phyloP scores from a whole-genome alignment of 2,329 filamentous ascomycete genomes.

The Ampelomyces quisqualis region DNA sequence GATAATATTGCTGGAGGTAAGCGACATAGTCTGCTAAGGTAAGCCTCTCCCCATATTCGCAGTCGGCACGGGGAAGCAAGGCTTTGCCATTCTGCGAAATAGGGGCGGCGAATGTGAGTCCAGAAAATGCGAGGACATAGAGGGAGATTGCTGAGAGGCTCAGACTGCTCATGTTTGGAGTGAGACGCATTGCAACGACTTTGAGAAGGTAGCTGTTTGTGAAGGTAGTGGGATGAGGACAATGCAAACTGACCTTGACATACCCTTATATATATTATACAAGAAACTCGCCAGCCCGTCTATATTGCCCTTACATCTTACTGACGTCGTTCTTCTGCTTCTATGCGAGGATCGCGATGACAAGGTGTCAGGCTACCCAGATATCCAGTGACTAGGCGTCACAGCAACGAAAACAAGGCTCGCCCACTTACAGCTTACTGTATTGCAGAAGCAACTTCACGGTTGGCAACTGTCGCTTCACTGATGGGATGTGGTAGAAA shows the following conservation, averaged over 20 bases:
- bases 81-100: neutral
- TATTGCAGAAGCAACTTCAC: too few species aligned
- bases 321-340: too few species aligned
- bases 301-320: too few species aligned
- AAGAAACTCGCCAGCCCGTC: too few species aligned
- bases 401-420: too few species aligned
- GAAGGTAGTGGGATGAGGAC: neutral
- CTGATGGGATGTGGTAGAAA: too few species aligned
- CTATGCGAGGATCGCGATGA: too few species aligned
- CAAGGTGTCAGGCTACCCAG: too few species aligned
- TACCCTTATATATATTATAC: neutral
- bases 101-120: neutral
- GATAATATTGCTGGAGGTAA: neutral
- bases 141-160: too few species aligned
- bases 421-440: too few species aligned
- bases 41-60: neutral
- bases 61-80: neutral
- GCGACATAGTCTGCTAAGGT: neutral
- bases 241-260: neutral
- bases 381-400: too few species aligned
- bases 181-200: neutral
- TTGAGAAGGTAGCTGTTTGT: neutral
- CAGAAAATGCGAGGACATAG: neutral
- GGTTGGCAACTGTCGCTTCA: too few species aligned
- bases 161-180: neutral